Evolutionary conservation across 1,284 basidiomycete species (phyloP).

Genomic region (Inonotus hispidus): DNA sequence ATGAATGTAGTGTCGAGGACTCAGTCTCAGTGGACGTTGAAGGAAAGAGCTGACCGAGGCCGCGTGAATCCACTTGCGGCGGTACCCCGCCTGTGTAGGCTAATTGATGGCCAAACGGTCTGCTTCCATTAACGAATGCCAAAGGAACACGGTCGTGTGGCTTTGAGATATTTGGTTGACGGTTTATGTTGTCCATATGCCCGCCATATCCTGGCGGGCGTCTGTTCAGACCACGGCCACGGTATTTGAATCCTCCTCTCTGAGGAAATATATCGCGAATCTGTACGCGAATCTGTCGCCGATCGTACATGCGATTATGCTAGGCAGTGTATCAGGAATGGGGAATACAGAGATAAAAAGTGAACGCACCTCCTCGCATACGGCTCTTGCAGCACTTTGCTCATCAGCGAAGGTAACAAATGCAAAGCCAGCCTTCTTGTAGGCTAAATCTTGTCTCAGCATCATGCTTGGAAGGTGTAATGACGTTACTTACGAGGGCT

Average conservation of each 20-base stretch:
- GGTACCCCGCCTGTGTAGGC: neutral
- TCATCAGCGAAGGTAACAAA: conserved; percentile 64
- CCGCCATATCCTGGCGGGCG: conserved; percentile 4
- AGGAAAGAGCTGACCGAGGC: neutral
- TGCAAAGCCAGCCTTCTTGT: conserved; percentile 62
- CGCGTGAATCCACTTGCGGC: conserved; percentile 1
- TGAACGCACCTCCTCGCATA: conserved; percentile 50
- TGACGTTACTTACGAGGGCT: conserved; percentile 35
- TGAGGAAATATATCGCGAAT: conserved; percentile 30
- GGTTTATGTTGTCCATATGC: neutral
- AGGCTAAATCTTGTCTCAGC: conserved; percentile 33
- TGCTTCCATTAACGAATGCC: neutral
- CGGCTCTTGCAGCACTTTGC: conserved; percentile 54
- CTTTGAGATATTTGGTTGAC: neutral
- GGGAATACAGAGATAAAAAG: conserved; percentile 1
- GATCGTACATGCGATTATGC: conserved; percentile 64
- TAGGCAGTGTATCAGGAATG: conserved; percentile 26
- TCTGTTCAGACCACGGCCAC: conserved; percentile 15
- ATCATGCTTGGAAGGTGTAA: neutral
- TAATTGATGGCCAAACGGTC: neutral
- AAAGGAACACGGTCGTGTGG: neutral
- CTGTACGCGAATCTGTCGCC: conserved; percentile 67
- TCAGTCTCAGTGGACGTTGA: conserved; percentile 12
- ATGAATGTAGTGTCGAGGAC: conserved; percentile 11
- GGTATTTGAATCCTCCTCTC: conserved; percentile 22